Evolutionary conservation across 148 eudicot genomes (phyloP), one percentile per base, ranked within the genome.

Genomic region (Polygonum maritimum): DNA sequence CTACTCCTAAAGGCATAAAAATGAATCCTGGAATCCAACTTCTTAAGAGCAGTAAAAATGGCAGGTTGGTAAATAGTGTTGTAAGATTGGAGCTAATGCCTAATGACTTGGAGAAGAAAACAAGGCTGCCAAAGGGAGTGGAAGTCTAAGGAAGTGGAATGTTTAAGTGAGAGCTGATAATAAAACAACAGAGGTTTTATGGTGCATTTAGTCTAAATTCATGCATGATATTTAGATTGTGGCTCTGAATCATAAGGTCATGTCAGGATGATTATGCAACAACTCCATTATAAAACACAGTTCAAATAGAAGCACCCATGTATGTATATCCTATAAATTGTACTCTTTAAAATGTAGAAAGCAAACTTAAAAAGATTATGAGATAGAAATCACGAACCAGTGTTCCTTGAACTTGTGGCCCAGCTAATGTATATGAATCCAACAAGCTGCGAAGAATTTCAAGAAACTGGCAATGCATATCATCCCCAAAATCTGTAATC

Each of bases 391-490:
- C 71, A 78, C 70, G 69, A 47, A 74, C n/a, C 70, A 15, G 65
- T 63, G 77, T 57, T 73, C 54, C 78, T 58, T 76, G 76, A 78
- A 94, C 98, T 97, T 90, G 97, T 36, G 89, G 74, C 76, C 89
- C 97, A 74, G 97, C 73, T 60, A 83, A 79, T 14, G 97, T 49
- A 78, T 80, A 87, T 15, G 96, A 74, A 80, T 92, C 99, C 84
- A 95, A 82, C 78, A 95, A 87, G 81, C 86, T 90, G 71, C 96
- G 94, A 77, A 92, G 89, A 80, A 95, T 92, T 81, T 95, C 99
- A 74, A 92, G 90, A 84, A 95, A 95, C 70, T 95, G 99, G 84
- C 94, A 90, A 74, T 95, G 99, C 99, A 95, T 95, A 78, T 87
- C 89, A 84, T 90, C 99, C 67, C 88, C 99, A 82, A 87, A 95